Percentiles rank a stretch among this genome's conserved stretches.
Conservation (phyloP, 371 early-diverging fungal genomes). For the Rhizopus stolonifer region DNA sequence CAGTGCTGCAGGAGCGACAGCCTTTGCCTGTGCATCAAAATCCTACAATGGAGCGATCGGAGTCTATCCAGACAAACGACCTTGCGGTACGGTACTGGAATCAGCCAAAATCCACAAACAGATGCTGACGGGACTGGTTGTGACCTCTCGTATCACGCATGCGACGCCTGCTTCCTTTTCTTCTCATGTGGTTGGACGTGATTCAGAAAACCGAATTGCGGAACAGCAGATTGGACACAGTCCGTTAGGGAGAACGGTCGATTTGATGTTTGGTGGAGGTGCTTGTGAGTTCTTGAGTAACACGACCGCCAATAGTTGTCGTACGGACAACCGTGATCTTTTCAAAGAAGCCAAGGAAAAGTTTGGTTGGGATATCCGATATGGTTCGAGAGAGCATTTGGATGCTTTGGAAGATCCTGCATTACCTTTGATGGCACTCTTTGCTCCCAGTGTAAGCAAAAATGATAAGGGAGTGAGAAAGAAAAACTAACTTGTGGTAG, state of each 20-base stretch:
- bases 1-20: conserved; percentile 96
- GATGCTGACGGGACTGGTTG: conserved; percentile 88
- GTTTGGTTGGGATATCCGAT: conserved; percentile 54
- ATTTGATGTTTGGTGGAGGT: conserved; percentile 93
- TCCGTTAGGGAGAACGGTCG: conserved; percentile 77
- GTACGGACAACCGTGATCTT: conserved; percentile 71
- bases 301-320: conserved; percentile 56
- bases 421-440: conserved; percentile 80
- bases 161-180: conserved; percentile 83
- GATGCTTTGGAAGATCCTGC: conserved; percentile 38
- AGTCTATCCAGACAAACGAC: conserved; percentile 57
- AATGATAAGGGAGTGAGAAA: not conserved
- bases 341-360: conserved; percentile 50
- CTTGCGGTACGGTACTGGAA: conserved; percentile 93
- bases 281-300: conserved; percentile 80
- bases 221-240: conserved; percentile 84
- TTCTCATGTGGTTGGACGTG: conserved; percentile 78
- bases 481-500: conserved; percentile 30
- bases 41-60: conserved; percentile 90
- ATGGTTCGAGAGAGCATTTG: conserved; percentile 56
- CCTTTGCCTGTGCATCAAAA: conserved; percentile 83
- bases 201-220: conserved; percentile 84
- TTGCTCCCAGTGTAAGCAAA: conserved; percentile 40
- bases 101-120: conserved; percentile 80
- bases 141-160: conserved; percentile 90